Evolutionary conservation across 2,329 filamentous ascomycete species (phyloP), one percentile per base, ranked within the genome.

Genomic region (Colletotrichum sp.): DNA sequence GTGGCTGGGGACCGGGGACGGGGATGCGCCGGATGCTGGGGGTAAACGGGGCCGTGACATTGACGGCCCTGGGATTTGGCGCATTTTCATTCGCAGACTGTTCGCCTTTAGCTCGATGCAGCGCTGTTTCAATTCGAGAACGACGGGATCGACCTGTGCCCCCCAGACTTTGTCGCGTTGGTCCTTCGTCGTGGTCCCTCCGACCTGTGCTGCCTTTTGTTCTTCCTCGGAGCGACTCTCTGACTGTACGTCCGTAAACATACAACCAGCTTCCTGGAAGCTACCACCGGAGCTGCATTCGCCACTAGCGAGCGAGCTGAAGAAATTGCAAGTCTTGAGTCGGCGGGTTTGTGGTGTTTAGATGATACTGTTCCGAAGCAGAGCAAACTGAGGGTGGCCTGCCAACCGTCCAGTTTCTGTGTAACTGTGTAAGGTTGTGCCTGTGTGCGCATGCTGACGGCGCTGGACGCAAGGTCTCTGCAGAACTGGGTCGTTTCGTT

Each of bases 401-500:
- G 73, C 73, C 73, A 75, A 75, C 73, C 64, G 56, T 64, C 64
- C 30, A 15, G 32, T 26, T 71, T 38, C 43, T 66, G 66, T 64
- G 60, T 64, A 10, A 66, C 36, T 28, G 70, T 75, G 73, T 52
- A 75, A 73, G 73, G 70, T 68, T 75, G 55, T 73, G 70, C 70
- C 56, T 68, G 70, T 73, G 73, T 62, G 73, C 64, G 70, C 34
- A 34, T 43, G 55, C 48, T 58, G 70, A 64, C 64, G 68, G 61
- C 38, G 12, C 56, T 58, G 24, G 24, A 32, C 58, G 36, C n/a
- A 60, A 62, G 34, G 66, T 70, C 30, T 71, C 60, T 56, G 21
- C 48, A 60, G 7, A 66, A 32, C 36, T 66, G 21, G 43, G 18
- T 30, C 48, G 21, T 21, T 56, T 58, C 66, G n/a, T 26, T 28